Conservation (phyloP, 257 asterid genomes). For the Jacaranda copaia region DNA sequence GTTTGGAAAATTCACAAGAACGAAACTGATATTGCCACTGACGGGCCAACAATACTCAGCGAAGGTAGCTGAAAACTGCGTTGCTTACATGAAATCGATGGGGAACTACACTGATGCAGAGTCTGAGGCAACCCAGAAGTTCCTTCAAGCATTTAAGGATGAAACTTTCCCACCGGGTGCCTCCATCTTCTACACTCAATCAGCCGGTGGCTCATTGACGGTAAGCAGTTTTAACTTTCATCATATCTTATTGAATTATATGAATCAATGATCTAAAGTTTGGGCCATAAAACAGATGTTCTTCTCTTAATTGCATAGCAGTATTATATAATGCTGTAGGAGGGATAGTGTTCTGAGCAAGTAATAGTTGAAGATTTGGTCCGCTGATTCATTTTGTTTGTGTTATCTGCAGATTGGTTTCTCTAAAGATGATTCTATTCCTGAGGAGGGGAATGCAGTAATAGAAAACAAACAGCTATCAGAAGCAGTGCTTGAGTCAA, state of each 20-base stretch:
- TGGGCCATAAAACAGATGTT: background rate
- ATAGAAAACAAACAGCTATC: slow-evolving; percentile 74
- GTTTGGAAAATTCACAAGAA: slow-evolving; percentile 72
- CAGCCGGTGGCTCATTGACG: slow-evolving; percentile 71
- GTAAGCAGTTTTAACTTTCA: slow-evolving; percentile 43
- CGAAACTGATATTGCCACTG: slow-evolving; percentile 80
- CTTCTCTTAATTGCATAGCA: background rate
- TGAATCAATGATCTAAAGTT: background rate
- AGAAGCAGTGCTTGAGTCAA: slow-evolving; percentile 78
- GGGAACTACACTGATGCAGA: slow-evolving; percentile 73
- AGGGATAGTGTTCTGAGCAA: no score
- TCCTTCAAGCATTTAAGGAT: slow-evolving; percentile 55
- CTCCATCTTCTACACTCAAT: slow-evolving; percentile 85
- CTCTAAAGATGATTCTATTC: slow-evolving; percentile 61
- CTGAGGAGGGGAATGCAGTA: slow-evolving; percentile 52
- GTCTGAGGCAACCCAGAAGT: slow-evolving; percentile 63
- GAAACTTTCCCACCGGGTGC: slow-evolving; percentile 78
- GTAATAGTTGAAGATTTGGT: background rate
- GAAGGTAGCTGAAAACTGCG: slow-evolving; percentile 86
- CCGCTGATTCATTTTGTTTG: background rate
- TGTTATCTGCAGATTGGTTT: slow-evolving; percentile 66
- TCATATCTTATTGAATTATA: background rate
- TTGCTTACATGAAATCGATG: slow-evolving; percentile 69
- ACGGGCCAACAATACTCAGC: slow-evolving; percentile 89
- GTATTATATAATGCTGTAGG: no score